Base-by-base conservation (phyloP, 495 filamentous ascomycete species). In the Aspergillus egyptiacus region DNA sequence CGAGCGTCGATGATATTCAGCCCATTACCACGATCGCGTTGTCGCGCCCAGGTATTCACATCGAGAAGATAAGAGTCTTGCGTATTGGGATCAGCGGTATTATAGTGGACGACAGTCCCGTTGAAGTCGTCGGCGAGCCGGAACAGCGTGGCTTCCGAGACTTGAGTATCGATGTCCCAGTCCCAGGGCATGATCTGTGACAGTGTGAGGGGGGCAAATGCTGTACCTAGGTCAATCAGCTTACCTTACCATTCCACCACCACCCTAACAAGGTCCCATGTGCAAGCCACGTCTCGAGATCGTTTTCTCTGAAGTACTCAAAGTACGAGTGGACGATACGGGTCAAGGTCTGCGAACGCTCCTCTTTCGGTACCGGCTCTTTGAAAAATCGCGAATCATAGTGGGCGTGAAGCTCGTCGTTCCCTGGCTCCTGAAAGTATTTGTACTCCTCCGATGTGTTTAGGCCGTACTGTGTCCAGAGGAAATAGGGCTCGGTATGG, bases 201-300 rank as follows among this genome's bases (percentile, higher is more conserved):
- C 32, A 33, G 3, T 18, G 3, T 35, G 40, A 37, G 14, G 20
- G 13, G 13, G 1, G 17, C 31, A 31, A 14, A 33, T 9, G 19
- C n/a, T 3, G 33, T 0, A 8, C 13, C 1, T 6, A 36, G 9
- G 22, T 50, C 30, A 32, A 15, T 0, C 17, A 19, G 20, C 55
- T 17, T 62, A 82, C 79, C 66, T 78, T 78, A 14, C 82, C 85
- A 58, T 89, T 91, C 89, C 89, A 95, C 86, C 86, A 93, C 88
- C 88, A 95, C 10, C 89, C 89, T 38, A 95, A 67, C 36, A 95
- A 70, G 13, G 88, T 91, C 18, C 89, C 89, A 64, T 95, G 89
- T 27, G 87, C 86, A 53, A 95, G 81, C 89, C 89, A 95, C 4
- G 88, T 90, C 60, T 89, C 85, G 47, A 88, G 63, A 0, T 77